phyloP scores from a whole-genome alignment of 2,329 filamentous ascomycete genomes.

The Ascochyta fabae region DNA sequence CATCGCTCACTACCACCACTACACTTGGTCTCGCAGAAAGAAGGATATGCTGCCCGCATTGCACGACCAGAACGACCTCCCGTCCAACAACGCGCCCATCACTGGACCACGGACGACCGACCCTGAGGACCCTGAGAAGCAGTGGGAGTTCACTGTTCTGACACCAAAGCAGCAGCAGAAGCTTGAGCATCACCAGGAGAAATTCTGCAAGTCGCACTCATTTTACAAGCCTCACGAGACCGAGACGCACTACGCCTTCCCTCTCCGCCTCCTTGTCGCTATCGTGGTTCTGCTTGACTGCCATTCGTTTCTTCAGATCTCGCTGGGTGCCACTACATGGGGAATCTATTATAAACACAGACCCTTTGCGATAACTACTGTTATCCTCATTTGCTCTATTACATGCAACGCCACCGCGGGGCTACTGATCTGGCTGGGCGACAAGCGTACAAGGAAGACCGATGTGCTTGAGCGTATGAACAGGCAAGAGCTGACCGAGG shows the following conservation, averaged over 20 bases:
- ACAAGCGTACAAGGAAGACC: slow-evolving; percentile 81
- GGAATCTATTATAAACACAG: slow-evolving; percentile 74
- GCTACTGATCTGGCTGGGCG: slow-evolving; percentile 76
- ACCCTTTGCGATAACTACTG: slow-evolving; percentile 75
- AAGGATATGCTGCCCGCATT: slow-evolving; percentile 68
- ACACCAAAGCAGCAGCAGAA: slow-evolving; percentile 69
- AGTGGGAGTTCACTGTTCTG: slow-evolving; percentile 66
- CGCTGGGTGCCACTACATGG: slow-evolving; percentile 80
- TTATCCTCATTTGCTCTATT: slow-evolving; percentile 81
- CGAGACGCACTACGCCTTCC: slow-evolving; percentile 79
- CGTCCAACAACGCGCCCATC: slow-evolving; percentile 54
- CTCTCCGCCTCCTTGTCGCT: slow-evolving; percentile 73
- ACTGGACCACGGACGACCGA: slow-evolving; percentile 48
- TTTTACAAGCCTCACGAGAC: slow-evolving; percentile 93
- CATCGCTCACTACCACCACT: slow-evolving; percentile 73
- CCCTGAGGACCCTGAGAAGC: slow-evolving; percentile 43
- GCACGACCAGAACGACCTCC: slow-evolving; percentile 73
- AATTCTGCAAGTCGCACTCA: slow-evolving; percentile 81
- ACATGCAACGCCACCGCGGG: slow-evolving; percentile 79
- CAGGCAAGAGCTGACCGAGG: slow-evolving; percentile 74
- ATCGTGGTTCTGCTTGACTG: slow-evolving; percentile 81
- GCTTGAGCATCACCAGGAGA: slow-evolving; percentile 77
- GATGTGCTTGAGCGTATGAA: slow-evolving; percentile 80
- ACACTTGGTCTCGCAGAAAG: slow-evolving; percentile 70
- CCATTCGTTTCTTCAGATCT: slow-evolving; percentile 80